These are phyloP conservation scores for Aspergillus sojae DNA, from an alignment of 2,329 filamentous ascomycete species.

Conservation along the genomic window DNA sequence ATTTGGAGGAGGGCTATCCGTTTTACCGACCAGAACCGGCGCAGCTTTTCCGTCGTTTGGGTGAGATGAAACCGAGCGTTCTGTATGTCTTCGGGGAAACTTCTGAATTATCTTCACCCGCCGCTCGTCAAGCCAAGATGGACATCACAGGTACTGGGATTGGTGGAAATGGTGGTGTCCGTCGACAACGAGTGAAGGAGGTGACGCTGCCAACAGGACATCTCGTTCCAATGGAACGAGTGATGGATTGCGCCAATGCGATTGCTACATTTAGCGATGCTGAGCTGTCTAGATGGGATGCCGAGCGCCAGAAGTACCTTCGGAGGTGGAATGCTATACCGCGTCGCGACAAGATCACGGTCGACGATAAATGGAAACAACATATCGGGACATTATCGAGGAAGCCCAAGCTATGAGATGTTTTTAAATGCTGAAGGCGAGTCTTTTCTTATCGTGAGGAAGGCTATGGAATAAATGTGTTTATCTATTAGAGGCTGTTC, in stretches of 20 bases:
- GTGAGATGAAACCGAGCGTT: slow-evolving; percentile 34
- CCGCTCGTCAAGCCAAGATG: slow-evolving; percentile 29
- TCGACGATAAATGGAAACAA: slow-evolving; percentile 6
- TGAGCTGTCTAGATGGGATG: slow-evolving; percentile 1
- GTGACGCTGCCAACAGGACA: slow-evolving; percentile 17
- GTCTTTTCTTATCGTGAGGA: not conserved
- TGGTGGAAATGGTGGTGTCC: slow-evolving; percentile 54
- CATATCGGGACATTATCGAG: not conserved
- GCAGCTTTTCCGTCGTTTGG: slow-evolving; percentile 30
- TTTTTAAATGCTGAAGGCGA: too few species aligned
- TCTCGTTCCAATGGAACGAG: slow-evolving; percentile 1
- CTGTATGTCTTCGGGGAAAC: slow-evolving; percentile 34
- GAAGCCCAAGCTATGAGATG: not conserved
- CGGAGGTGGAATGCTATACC: not conserved
- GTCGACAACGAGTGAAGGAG: slow-evolving; percentile 35
- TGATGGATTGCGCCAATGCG: not conserved
- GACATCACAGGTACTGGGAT: slow-evolving; percentile 33
- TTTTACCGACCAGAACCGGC: slow-evolving; percentile 37
- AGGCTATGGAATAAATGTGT: not conserved
- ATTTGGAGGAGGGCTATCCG: slow-evolving; percentile 21
- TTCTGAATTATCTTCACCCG: slow-evolving; percentile 20
- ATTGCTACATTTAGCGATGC: not conserved
- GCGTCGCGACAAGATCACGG: not conserved
- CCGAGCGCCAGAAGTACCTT: not conserved
- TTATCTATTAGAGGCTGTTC: not conserved